Conservation (phyloP, 192 early-diverging fungal genomes). For the Phycomyces blakesleeanus region DNA sequence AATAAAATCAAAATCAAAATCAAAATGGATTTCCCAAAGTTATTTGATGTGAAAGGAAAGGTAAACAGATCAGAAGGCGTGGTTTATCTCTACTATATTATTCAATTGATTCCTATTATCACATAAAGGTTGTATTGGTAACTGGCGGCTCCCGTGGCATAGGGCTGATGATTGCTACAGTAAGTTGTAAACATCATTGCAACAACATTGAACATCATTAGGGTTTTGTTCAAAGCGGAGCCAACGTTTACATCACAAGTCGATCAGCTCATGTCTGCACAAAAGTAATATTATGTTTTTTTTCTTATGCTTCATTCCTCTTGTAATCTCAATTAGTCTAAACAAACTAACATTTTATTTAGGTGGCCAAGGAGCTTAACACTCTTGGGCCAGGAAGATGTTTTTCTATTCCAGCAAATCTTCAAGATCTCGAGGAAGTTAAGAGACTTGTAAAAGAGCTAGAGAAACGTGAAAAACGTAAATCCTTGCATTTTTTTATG, state of each 20-base stretch:
- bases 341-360: background rate
- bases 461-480: slow-evolving; percentile 54
- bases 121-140: slow-evolving; percentile 61
- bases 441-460: slow-evolving; percentile 56
- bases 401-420: slow-evolving; percentile 66
- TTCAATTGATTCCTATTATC: too few relatives aligned
- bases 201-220: slow-evolving; percentile 5
- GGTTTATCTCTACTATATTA: too few relatives aligned
- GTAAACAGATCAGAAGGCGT: too few relatives aligned
- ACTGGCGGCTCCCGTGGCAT: slow-evolving; percentile 74
- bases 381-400: slow-evolving; percentile 60
- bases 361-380: slow-evolving; percentile 59
- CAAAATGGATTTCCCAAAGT: too few relatives aligned
- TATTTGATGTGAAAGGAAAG: too few relatives aligned
- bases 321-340: background rate
- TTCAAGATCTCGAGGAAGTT: slow-evolving; percentile 56
- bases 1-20: too few relatives aligned
- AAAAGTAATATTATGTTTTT: slow-evolving; percentile 27
- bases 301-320: background rate
- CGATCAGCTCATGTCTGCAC: slow-evolving; percentile 65
- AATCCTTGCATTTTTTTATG: slow-evolving; percentile 1
- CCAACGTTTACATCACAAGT: slow-evolving; percentile 88
- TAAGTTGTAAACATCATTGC: slow-evolving; percentile 14
- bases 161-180: slow-evolving; percentile 52
- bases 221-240: slow-evolving; percentile 83